A percentile compares a stretch with the other conserved stretches of the same genome.
Conservation (phyloP, 352 stramenopile species). For the Globisporangium parvum region DNA sequence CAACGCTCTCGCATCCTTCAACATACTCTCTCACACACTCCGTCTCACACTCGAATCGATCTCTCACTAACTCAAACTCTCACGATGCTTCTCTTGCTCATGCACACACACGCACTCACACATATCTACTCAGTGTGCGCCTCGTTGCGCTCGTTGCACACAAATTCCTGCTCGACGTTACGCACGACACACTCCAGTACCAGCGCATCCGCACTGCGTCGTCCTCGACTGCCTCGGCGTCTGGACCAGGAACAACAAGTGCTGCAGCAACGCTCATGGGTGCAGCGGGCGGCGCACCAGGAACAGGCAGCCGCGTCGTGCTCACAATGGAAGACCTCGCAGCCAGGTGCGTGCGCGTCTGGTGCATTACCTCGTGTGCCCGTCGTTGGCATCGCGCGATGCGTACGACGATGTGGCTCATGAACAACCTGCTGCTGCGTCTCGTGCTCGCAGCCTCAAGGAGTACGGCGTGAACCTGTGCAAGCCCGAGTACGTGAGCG, state of each 20-base stretch:
- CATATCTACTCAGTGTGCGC: conserved; percentile 27
- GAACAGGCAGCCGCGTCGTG: conserved; percentile 23
- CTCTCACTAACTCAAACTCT: no score
- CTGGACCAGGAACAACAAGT: conserved; percentile 3
- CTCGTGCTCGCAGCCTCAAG: conserved; percentile 37
- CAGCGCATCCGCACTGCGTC: conserved; percentile 55
- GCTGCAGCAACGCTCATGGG: conserved; percentile 7
- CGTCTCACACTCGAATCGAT: no score
- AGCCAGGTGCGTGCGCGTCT: conserved; percentile 29
- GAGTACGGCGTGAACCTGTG: conserved; percentile 78
- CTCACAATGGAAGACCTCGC: conserved; percentile 76
- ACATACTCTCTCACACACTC: no score
- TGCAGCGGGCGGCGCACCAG: conserved; percentile 13
- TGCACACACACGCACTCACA: not conserved
- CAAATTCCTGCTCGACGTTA: conserved; percentile 79
- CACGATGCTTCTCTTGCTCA: no score
- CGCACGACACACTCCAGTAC: conserved; percentile 75
- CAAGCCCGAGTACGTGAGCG: conserved; percentile 78
- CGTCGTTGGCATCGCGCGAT: no score
- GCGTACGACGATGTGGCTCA: no score
- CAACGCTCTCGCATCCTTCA: not conserved
- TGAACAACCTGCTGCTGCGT: no score
- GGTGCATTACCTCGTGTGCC: no score
- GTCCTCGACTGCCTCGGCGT: conserved; percentile 16
- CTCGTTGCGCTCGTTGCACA: conserved; percentile 65